Evolutionary conservation across 148 eudicot genomes (phyloP).

Genomic region (Chenopodium berlandieri): DNA sequence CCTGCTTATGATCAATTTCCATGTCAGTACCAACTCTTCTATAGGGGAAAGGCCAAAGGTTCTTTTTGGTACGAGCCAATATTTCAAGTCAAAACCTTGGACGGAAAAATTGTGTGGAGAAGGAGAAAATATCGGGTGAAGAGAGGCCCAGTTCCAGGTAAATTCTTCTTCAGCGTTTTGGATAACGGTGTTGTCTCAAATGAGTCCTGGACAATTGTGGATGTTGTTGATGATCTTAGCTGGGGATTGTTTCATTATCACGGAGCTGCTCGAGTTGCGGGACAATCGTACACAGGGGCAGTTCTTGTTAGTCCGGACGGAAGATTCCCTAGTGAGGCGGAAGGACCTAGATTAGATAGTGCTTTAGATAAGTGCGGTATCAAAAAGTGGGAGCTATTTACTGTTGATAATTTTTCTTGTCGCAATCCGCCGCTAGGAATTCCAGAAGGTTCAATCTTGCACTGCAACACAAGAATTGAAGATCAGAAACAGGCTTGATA

Average conservation of each 20-base stretch:
- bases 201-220: slow-evolving; percentile 93
- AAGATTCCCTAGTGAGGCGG: slow-evolving; percentile 46
- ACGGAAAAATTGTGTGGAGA: slow-evolving; percentile 79
- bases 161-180: slow-evolving; percentile 83
- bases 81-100: slow-evolving; percentile 82
- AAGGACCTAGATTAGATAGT: slow-evolving; percentile 36
- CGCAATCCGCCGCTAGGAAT: slow-evolving; percentile 66
- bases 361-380: slow-evolving; percentile 77
- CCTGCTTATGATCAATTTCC: slow-evolving; percentile 97
- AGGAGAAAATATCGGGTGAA: slow-evolving; percentile 83
- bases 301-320: slow-evolving; percentile 89
- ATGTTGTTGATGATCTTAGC: slow-evolving; percentile 76
- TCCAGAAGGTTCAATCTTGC: slow-evolving; percentile 81
- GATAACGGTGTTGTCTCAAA: slow-evolving; percentile 97
- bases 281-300: slow-evolving; percentile 96
- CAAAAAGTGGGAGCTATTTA: slow-evolving; percentile 80
- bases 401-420: slow-evolving; percentile 86
- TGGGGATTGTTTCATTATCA: slow-evolving; percentile 99
- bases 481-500: slow-evolving; percentile 19
- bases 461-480: slow-evolving; percentile 39
- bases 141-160: slow-evolving; percentile 64
- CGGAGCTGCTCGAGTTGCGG: slow-evolving; percentile 96
- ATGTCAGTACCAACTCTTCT: slow-evolving; percentile 91
- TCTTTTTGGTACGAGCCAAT: slow-evolving; percentile 97
- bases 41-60: slow-evolving; percentile 89